Base-by-base conservation (phyloP, 2,329 filamentous ascomycete species). In the Aspergillus hortae region DNA sequence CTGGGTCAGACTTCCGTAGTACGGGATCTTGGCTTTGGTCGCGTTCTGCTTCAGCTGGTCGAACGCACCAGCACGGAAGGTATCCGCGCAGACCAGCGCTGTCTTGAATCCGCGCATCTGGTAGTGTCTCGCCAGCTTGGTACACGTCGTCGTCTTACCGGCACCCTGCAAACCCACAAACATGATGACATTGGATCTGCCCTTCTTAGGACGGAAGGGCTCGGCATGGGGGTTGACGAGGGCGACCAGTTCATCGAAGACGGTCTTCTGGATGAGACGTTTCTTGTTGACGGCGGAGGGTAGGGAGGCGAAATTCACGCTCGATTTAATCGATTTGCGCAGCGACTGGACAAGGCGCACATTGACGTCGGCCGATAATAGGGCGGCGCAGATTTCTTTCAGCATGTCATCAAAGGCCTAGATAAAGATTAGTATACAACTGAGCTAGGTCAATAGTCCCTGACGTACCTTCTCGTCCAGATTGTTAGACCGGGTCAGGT, bases 1-100 rank as follows among this genome's bases (percentile, higher is more conserved):
- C 76, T 99, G 91, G 2, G 92, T 99, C 58, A 99, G 79, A 52
- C 90, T 95, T 64, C 94, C 94, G 70, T 95, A 99, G 80, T 99
- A 99, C 9, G 94, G 94, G 48, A 99, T 97, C 77, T 97, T 97
- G 46, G 94, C 94, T 73, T 97, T 99, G 32, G 91, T 97, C 1
- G 94, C 94, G 70, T 99, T 99, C 76, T 99, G 94, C 77, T 97
- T 97, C 71, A 99, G 74, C 77, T 99, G 94, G 69, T 99, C 94
- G 63, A 99, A 99, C 40, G 94, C 94, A 79, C 94, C 94, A 32
- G 94, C 94, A 76, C 94, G 89, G 80, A 99, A 99, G 23, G 94
- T 99, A 74, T 99, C 94, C 46, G 94, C 94, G 76, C 94, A 99
- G 32, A 99, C 94, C 51, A 99, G 78, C 61, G 92, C 96, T 6